These are phyloP conservation scores for Diaporthe longicolla DNA, from an alignment of 2,329 filamentous ascomycete species.

Conservation along the genomic window DNA sequence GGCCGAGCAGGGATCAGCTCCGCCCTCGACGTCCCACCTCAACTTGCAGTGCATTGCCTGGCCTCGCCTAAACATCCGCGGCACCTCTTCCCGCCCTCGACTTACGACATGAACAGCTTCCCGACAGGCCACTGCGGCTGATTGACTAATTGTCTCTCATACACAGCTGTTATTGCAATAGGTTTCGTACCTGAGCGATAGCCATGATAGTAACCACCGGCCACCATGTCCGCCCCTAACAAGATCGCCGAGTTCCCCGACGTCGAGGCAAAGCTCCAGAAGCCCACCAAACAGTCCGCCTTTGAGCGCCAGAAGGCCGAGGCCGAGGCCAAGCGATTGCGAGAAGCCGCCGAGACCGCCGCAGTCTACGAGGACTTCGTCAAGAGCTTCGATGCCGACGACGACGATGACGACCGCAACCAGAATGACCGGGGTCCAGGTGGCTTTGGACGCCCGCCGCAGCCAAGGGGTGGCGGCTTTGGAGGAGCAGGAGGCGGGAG, in stretches of 20 bases:
- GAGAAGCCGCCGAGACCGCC: slow-evolving; percentile 89
- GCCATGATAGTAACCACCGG: slow-evolving; percentile 42
- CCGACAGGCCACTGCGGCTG: slow-evolving; percentile 1
- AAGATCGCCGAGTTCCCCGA: slow-evolving; percentile 75
- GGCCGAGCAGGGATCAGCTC: slow-evolving; percentile 18
- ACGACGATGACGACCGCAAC: slow-evolving; percentile 59
- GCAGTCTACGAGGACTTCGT: slow-evolving; percentile 91
- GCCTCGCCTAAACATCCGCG: not conserved
- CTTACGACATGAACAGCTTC: slow-evolving; percentile 6
- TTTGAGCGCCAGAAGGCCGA: slow-evolving; percentile 93
- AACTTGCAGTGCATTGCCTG: not conserved
- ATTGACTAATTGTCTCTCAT: not conserved
- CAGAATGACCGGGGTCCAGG: slow-evolving; percentile 27
- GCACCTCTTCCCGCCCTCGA: not conserved
- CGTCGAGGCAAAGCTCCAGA: slow-evolving; percentile 82
- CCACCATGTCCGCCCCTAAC: slow-evolving; percentile 65
- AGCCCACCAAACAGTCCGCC: slow-evolving; percentile 84
- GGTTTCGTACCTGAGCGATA: not conserved
- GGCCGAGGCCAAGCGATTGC: slow-evolving; percentile 86
- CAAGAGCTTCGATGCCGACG: slow-evolving; percentile 79
- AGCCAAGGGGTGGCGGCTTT: slow-evolving; percentile 45
- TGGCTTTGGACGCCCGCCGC: slow-evolving; percentile 36
- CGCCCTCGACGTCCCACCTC: slow-evolving; percentile 1
- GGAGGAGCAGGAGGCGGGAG: slow-evolving; percentile 50
- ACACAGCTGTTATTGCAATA: not conserved